Percentiles rank a stretch among this genome's conserved stretches.
phyloP scores from a whole-genome alignment of 306 rosid genomes.

The Acacia melanoxylon region DNA sequence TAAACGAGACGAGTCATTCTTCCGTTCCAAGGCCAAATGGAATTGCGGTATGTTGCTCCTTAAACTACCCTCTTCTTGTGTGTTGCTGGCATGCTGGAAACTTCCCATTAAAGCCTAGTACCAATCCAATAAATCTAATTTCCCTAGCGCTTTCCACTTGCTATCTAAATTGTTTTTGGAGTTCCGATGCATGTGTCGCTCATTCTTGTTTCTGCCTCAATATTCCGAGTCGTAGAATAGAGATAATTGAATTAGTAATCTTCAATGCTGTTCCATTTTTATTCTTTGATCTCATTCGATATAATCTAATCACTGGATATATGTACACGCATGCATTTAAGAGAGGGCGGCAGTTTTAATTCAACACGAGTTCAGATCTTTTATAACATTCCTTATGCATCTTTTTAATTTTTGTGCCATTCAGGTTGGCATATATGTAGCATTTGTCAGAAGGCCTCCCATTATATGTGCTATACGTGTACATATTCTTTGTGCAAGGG shows the following conservation, averaged over 20 bases:
- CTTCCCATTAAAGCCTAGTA: not conserved
- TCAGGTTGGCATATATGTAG: constrained; percentile 99
- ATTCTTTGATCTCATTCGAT: not conserved
- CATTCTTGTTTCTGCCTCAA: constrained; percentile 8
- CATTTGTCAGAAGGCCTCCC: constrained; percentile 74
- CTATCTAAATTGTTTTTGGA: not conserved
- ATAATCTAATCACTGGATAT: not conserved
- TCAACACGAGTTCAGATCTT: constrained; percentile 18
- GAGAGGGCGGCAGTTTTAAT: not conserved
- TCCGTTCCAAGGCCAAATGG: constrained; percentile 94
- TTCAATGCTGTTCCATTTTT: constrained; percentile 14
- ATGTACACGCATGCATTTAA: not conserved
- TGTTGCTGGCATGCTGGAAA: not conserved
- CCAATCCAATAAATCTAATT: constrained; percentile 2
- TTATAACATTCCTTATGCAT: not conserved
- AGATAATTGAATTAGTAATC: constrained; percentile 8
- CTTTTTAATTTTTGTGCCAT: constrained; percentile 16
- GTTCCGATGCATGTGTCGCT: constrained; percentile 24
- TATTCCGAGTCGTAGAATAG: constrained; percentile 7
- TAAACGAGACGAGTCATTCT: constrained; percentile 90
- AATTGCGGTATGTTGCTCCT: constrained; percentile 76
- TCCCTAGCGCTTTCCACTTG: not conserved
- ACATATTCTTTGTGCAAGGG: constrained; percentile 90
- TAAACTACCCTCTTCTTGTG: not conserved
- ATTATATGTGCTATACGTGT: constrained; percentile 95